Conservation (phyloP, 805 yeast genomes). For the Wickerhamomyces kurtzmanii region DNA sequence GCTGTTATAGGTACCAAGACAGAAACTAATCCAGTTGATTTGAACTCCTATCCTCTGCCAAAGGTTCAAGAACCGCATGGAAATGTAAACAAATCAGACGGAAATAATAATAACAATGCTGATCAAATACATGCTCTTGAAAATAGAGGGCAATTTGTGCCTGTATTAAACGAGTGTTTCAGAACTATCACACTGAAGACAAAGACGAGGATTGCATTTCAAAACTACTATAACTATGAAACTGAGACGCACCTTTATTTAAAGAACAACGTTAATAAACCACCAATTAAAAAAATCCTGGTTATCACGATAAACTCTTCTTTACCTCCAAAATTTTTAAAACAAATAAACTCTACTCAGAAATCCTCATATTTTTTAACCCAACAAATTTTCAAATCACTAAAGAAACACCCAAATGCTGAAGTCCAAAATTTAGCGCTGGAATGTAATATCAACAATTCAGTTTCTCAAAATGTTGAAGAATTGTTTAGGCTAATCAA, state of each 20-base stretch:
- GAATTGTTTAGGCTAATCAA: slow-evolving; percentile 32
- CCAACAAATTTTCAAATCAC: slow-evolving; percentile 15
- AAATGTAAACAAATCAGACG: slow-evolving; percentile 16
- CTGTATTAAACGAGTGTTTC: slow-evolving; percentile 13
- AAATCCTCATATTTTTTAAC: slow-evolving; percentile 17
- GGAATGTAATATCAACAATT: slow-evolving; percentile 18
- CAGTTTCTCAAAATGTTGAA: slow-evolving; percentile 26
- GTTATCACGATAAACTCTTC: slow-evolving; percentile 20
- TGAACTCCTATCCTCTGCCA: slow-evolving; percentile 11
- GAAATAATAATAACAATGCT: too few species aligned
- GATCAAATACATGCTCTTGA: too few species aligned
- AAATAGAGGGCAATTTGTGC: too few species aligned
- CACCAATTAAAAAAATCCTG: slow-evolving; percentile 15
- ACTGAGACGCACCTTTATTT: slow-evolving; percentile 26
- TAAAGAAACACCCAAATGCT: slow-evolving; percentile 17
- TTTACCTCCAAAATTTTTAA: slow-evolving; percentile 19
- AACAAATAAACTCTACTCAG: slow-evolving; percentile 3
- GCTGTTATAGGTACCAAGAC: slow-evolving; percentile 12
- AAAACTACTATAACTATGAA: slow-evolving; percentile 25
- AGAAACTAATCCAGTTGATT: slow-evolving; percentile 11
- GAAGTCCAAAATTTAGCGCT: slow-evolving; percentile 20
- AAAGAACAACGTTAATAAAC: slow-evolving; percentile 12
- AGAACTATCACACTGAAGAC: slow-evolving; percentile 23
- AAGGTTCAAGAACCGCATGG: slow-evolving; percentile 11
- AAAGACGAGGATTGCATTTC: slow-evolving; percentile 22